Evolutionary conservation across 305 asterid genomes (phyloP).

Genomic region (Salvia sclarea): DNA sequence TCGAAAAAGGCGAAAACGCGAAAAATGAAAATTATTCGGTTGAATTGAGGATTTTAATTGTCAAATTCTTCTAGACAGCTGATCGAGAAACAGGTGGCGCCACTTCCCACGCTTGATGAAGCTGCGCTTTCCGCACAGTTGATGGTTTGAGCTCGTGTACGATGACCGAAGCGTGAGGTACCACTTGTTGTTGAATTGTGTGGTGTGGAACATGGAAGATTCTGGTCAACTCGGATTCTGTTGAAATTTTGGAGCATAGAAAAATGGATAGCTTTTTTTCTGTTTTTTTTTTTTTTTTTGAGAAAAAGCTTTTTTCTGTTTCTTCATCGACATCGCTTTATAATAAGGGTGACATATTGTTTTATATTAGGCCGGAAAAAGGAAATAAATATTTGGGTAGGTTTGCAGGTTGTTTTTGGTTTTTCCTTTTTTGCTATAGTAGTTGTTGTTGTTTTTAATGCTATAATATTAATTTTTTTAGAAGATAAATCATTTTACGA

Average conservation of each 20-base stretch:
- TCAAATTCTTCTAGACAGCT: neutral
- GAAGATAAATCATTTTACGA: too few relatives aligned
- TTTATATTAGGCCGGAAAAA: neutral
- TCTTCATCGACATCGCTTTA: too few relatives aligned
- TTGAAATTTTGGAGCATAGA: neutral
- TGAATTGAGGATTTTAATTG: conserved; percentile 22
- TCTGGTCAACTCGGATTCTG: conserved; percentile 31
- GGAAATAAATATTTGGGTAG: neutral
- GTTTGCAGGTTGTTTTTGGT: neutral
- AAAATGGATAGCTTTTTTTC: too few relatives aligned
- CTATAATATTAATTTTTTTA: too few relatives aligned
- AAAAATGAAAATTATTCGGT: conserved; percentile 4
- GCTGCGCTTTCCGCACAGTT: conserved; percentile 26
- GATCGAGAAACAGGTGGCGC: conserved; percentile 37
- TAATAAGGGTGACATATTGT: neutral
- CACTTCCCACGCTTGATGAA: conserved; percentile 3
- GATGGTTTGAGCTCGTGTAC: conserved; percentile 38
- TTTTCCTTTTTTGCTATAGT: too few relatives aligned
- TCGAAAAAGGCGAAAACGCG: conserved; percentile 10
- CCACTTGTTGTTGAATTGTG: conserved; percentile 3
- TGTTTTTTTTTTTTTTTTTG: too few relatives aligned
- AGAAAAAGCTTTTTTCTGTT: too few relatives aligned
- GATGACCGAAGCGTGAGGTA: conserved; percentile 33
- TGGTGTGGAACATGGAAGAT: conserved; percentile 25
- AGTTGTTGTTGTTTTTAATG: neutral